Evolutionary conservation across 1,284 basidiomycete species (phyloP), one percentile per base, ranked within the genome.

Genomic region (Apiotrichum akiyoshidainum): DNA sequence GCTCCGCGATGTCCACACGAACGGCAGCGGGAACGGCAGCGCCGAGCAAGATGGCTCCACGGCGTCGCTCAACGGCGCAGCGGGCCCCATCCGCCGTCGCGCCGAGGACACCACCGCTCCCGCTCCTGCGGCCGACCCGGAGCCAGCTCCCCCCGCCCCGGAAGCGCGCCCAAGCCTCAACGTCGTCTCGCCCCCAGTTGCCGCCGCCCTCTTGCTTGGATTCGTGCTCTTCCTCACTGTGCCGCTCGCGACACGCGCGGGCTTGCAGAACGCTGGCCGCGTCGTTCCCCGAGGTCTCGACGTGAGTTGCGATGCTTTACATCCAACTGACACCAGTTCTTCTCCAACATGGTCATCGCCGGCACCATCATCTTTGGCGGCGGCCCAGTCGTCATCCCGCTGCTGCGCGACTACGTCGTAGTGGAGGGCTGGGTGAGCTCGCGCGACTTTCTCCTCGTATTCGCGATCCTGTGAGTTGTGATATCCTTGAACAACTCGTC

Each of bases 311-410:
- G 0, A n/a, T 9, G 13, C 12, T 49, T 22, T 7, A 33, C 26
- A 13, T 5, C 26, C 31, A 34, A 45, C 54, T 50, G 14, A 49
- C 45, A 11, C 2, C 52, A 68, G 55, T 78, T 81, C 62, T 79
- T 80, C 66, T 74, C 70, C n/a, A 81, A 80, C 61, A 76, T 81
- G 72, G 63, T 80, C 52, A 68, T 81, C 22, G 80, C 80, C 1
- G 80, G 81, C 9, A 81, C 82, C 11, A 82, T 84, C 68, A 83
- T 84, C 59, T 84, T 85, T 65, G 84, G 84, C 19, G 84, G 84
- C 11, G 84, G 84, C 19, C 84, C 84, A 0, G 84, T 85, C 9
- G 83, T 85, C 37, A 82, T 85, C 59, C 84, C 84, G 2, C 77
- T 85, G 5, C 73, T 85, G 13, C 77, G 82, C 19, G 80, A 81